Base-by-base conservation (phyloP, 1,284 basidiomycete genomes). In the Microbotryum intermedium region DNA sequence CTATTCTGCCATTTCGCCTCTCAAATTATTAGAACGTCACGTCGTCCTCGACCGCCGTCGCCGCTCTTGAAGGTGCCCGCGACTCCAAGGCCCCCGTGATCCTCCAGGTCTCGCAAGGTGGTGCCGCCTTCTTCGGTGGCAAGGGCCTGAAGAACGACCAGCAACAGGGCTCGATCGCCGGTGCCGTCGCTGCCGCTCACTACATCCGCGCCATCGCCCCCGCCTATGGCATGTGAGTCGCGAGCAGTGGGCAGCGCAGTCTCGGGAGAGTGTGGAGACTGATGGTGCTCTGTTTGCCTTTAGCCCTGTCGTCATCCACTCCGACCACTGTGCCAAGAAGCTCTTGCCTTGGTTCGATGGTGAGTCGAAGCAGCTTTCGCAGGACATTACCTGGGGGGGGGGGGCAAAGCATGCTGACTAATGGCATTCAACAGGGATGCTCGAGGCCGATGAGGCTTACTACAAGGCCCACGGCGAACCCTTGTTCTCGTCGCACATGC, bases 341-440 rank as follows among this genome's bases (percentile, higher is more conserved):
- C 90, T 98, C 68, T 85, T 99, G 61, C 93, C 88, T 18, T 99
- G 95, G 95, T 97, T 97, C 79, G 95, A 98, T 76, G 94, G 77
- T 70, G 20, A 49, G 60, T 51, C 30, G 18, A 1, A 20, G 6
- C 13, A 18, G 16, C 11, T 30, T 21, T 53, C 34, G 28, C 34
- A 21, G 2, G 10, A 30, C 44, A 8, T 8, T 29, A 18, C 21
- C n/a, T 20, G 2, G n/a, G n/a, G n/a, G n/a, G n/a, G n/a, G n/a
- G n/a, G n/a, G n/a, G n/a, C n/a, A n/a, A n/a, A n/a, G n/a, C 13
- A 26, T 43, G 34, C 55, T 56, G 23, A 53, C 42, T 20, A 9
- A 2, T n/a, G 25, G 10, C 20, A 23, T 18, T 25, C 28, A 18
- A 26, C 39, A 63, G 72, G 91, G 66, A 97, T 99, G 95, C 89